These are phyloP conservation scores for Hymenoscyphus infarciens DNA, from an alignment of 2,329 filamentous ascomycete genomes.

Conservation along the genomic window DNA sequence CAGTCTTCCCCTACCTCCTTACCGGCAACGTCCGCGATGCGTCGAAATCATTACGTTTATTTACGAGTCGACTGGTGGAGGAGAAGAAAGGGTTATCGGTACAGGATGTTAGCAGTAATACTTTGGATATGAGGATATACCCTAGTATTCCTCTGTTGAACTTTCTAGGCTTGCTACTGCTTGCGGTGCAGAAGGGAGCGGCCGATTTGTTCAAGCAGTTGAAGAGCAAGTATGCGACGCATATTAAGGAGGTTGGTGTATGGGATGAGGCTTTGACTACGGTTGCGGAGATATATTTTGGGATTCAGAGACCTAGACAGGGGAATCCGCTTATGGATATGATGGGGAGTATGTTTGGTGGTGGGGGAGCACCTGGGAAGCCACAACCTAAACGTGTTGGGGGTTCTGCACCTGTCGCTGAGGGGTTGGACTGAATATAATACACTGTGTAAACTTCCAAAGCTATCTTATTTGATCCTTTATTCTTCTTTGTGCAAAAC, in stretches of 20 bases:
- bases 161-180: conserved; percentile 80
- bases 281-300: conserved; percentile 96
- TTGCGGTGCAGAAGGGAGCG: conserved; percentile 76
- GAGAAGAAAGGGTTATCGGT: conserved; percentile 59
- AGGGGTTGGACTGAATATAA: conserved; percentile 55
- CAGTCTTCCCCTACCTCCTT: conserved; percentile 85
- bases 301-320: conserved; percentile 81
- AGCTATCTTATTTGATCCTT: conserved; percentile 13
- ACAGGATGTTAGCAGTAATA: conserved; percentile 75
- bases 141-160: conserved; percentile 92
- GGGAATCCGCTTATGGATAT: conserved; percentile 94
- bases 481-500: conserved; percentile 11
- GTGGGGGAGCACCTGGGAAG: conserved; percentile 52
- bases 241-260: conserved; percentile 71
- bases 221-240: conserved; percentile 71
- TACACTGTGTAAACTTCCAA: background rate
- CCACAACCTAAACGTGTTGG: conserved; percentile 38
- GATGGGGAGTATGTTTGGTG: conserved; percentile 94
- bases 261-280: conserved; percentile 84
- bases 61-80: conserved; percentile 61
- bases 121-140: conserved; percentile 75
- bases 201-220: conserved; percentile 78
- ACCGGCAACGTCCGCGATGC: conserved; percentile 88
- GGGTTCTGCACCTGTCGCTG: conserved; percentile 48
- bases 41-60: conserved; percentile 75